Conservation (phyloP, 2,329 filamentous ascomycete genomes). For the Camptophora hylomeconis region DNA sequence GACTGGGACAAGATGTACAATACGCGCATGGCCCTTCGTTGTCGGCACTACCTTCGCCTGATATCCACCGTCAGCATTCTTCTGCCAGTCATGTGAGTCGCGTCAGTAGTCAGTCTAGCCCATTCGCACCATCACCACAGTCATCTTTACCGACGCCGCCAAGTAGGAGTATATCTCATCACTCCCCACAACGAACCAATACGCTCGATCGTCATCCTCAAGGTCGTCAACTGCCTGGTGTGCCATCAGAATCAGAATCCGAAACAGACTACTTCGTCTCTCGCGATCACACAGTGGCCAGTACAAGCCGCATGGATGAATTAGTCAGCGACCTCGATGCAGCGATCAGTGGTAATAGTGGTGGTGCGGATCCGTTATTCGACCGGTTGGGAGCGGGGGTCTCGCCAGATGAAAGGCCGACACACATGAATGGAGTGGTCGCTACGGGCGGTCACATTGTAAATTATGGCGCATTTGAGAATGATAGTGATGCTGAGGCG, state of each 20-base stretch:
- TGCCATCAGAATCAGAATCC: constrained; percentile 35
- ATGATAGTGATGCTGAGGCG: constrained; percentile 81
- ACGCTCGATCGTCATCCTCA: constrained; percentile 44
- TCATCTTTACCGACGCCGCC: constrained; percentile 35
- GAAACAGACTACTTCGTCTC: constrained; percentile 14
- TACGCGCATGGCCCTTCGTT: constrained; percentile 8
- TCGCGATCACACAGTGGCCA: constrained; percentile 11
- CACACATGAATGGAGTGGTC: constrained; percentile 38
- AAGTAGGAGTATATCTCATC: constrained; percentile 36
- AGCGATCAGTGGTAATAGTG: constrained; percentile 24
- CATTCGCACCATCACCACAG: constrained; percentile 22
- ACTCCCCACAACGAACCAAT: constrained; percentile 38
- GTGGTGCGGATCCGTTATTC: constrained; percentile 8
- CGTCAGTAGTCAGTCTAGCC: constrained; percentile 18
- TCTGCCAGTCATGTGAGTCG: constrained; percentile 17
- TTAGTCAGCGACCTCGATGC: constrained; percentile 45
- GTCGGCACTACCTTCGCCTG: constrained; percentile 10
- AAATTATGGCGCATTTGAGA: constrained; percentile 39
- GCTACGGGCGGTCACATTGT: constrained; percentile 32
- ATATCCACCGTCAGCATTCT: constrained; percentile 14
- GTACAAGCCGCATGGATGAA: constrained; percentile 45
- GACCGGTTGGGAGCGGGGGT: constrained; percentile 13
- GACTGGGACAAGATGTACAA: constrained; percentile 10
- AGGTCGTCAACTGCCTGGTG: constrained; percentile 45
- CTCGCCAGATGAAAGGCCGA: constrained; percentile 31